A percentile compares a stretch with the other conserved stretches of the same genome.
phyloP scores from a whole-genome alignment of 805 yeast species.

The Yamadazyma scolyti region DNA sequence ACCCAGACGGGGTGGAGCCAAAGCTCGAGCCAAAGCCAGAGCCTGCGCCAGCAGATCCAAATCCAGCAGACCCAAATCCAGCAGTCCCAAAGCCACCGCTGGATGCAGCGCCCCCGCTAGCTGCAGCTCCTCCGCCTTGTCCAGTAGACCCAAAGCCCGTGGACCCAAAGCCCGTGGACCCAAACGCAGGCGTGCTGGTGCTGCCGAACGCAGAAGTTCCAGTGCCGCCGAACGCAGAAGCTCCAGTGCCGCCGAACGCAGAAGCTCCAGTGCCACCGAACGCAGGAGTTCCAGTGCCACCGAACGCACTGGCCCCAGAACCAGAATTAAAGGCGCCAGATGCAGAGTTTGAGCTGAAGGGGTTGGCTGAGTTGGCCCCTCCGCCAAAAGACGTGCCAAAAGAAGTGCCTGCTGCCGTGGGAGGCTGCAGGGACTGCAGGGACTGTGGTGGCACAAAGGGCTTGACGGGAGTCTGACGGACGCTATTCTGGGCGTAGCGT shows the following conservation, averaged over 20 bases:
- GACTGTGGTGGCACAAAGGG: constrained; percentile 34
- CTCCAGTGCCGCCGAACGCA: constrained; percentile 9
- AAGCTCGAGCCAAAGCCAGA: constrained; percentile 1
- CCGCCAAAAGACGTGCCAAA: too few species aligned
- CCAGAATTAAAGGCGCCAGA: constrained; percentile 1
- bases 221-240: constrained; percentile 7
- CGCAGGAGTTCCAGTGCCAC: constrained; percentile 13
- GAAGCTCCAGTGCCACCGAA: constrained; percentile 8
- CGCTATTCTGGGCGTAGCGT: constrained; percentile 49
- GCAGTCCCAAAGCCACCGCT: constrained; percentile 4
- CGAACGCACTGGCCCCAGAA: constrained; percentile 14
- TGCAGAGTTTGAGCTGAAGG: too few species aligned
- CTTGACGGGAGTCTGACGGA: constrained; percentile 20
- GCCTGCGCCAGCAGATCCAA: constrained; percentile 4
- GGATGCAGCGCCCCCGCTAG: not conserved
- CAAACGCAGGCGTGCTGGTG: constrained; percentile 9
- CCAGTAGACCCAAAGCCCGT: constrained; percentile 2
- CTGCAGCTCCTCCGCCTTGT: not conserved
- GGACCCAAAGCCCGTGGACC: constrained; percentile 9
- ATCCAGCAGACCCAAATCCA: constrained; percentile 8
- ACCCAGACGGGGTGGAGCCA: constrained; percentile 7
- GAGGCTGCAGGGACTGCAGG: too few species aligned
- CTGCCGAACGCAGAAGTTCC: constrained; percentile 12
- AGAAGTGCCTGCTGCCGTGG: too few species aligned
- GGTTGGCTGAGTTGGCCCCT: too few species aligned